Conservation (phyloP, 176 grass and related monocot species). For the Zoysia pacifica region DNA sequence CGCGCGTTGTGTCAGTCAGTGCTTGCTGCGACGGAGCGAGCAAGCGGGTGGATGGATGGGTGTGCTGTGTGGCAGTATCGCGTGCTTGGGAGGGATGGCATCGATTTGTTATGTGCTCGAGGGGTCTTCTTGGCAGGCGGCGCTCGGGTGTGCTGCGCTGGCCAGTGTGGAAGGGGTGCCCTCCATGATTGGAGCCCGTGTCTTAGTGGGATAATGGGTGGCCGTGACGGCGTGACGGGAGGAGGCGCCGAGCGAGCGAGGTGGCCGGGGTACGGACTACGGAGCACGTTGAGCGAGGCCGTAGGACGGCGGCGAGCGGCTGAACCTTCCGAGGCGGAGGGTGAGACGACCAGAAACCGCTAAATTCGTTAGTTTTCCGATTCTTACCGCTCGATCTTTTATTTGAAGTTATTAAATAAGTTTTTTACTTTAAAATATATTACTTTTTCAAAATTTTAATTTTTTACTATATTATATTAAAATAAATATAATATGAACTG, state of each 20-base stretch:
- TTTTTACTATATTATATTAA: too few relatives aligned
- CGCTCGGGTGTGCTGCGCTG: constrained; percentile 14
- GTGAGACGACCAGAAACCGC: too few relatives aligned
- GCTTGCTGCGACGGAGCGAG: background rate
- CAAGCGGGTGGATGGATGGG: too few relatives aligned
- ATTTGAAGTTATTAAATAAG: too few relatives aligned
- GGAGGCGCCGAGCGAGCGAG: too few relatives aligned
- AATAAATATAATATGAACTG: too few relatives aligned
- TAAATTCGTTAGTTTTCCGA: too few relatives aligned
- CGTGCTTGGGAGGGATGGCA: background rate
- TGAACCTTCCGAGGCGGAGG: background rate
- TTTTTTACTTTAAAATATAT: too few relatives aligned
- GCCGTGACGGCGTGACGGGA: background rate
- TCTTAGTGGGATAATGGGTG: background rate
- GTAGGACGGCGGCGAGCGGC: background rate
- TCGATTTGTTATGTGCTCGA: background rate
- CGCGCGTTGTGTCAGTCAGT: background rate
- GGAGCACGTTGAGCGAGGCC: background rate
- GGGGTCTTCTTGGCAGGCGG: too few relatives aligned
- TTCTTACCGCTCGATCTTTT: too few relatives aligned
- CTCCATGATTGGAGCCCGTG: constrained; percentile 41
- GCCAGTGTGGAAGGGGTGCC: background rate
- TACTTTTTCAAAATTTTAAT: too few relatives aligned
- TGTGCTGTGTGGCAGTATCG: background rate
- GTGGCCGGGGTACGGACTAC: background rate